Evolutionary conservation across 129 eudicot species (phyloP), one percentile per base, ranked within the genome.

Genomic region (Escallonia herrerae): DNA sequence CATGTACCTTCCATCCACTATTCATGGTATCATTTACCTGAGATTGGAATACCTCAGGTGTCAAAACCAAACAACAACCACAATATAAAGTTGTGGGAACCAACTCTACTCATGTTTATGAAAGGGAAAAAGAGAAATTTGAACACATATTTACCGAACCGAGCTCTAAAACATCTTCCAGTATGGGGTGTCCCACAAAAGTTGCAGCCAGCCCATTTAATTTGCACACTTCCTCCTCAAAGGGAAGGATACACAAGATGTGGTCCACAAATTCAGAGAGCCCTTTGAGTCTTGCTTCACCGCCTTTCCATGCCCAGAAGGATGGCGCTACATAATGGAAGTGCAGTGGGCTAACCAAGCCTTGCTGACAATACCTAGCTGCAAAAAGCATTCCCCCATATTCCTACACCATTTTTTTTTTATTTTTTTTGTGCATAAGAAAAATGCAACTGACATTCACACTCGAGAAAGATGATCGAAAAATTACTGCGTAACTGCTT

Each of bases 281-380:
- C 69, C 89, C 84, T 9, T 67, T 76, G 39, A 93, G 96, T 77
- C 98, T 86, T 69, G 73, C 78, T 80, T 93, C 98, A 58, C 98
- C 96, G 3, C 98, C 98, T 81, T 79, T 88, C 98, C 98, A 93
- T 40, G 98, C 96, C 96, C 98, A 93, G 65, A 88, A 93, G 47
- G 98, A 93, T 41, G 96, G 98, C 59, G 96, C 95, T 65, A 93
- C 98, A 46, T 93, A 93, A 68, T 93, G 96, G 73, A 93, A 93
- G 76, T 88, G 96, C 48, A 60, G 72, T 51, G 96, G 95, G 43
- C 76, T 50, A 55, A 46, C 68, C 56, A 74, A 13, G 63, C 78
- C 83, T 62, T 79, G 84, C 72, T 45, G 73, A 52, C 68, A 69
- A 79, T 71, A 87, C 63, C 74, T 81, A 83, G 82, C 97, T 91